Evolutionary conservation across 768 basidiomycete genomes (phyloP), one percentile per base, ranked within the genome.

Genomic region (Serendipita sp.): DNA sequence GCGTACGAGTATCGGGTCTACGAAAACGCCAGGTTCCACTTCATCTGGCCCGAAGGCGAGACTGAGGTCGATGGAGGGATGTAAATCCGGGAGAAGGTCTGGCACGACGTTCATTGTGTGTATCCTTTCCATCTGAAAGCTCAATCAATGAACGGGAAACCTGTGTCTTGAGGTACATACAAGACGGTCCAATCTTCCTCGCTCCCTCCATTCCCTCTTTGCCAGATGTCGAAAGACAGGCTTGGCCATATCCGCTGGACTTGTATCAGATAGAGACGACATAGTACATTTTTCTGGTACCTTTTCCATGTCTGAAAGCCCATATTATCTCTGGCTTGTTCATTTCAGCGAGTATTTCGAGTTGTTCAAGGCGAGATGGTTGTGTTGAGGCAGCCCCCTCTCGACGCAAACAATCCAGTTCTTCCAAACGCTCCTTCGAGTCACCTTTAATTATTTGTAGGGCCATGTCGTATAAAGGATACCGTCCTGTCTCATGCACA

Each of bases 31-130:
- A 0, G 91, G 86, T 65, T 87, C 85, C 18, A 91, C 82, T 2
- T 78, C 74, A 58, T 72, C 69, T 66, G 77, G 68, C 66, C 71
- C 65, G 68, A 81, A 82, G 23, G 80, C 79, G 62, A 94, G 74
- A 30, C 82, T 84, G 11, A 97, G 75, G 70, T 95, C 90, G 44
- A 91, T 70, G 16, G 83, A 81, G 0, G 91, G 91, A 62, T 80
- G 81, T 5, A 95, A 71, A 44, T 76, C 76, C 0, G 89, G 83
- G 16, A 97, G 72, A 10, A 94, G 76, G 71, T 99, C 95, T 0
- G 95, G 94, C 1, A 96, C 78, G 65, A 98, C 85, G 60, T 85
- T 76, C 91, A 96, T 91, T 75, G 93, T 89, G 69, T 91, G 80
- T 51, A 98, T 71, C 71, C 94, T 87, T 71, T 96, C 89, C 91